Evolutionary conservation across 805 yeast genomes (phyloP), one percentile per base, ranked within the genome.

Genomic region (Myxozyma melibiosi): DNA sequence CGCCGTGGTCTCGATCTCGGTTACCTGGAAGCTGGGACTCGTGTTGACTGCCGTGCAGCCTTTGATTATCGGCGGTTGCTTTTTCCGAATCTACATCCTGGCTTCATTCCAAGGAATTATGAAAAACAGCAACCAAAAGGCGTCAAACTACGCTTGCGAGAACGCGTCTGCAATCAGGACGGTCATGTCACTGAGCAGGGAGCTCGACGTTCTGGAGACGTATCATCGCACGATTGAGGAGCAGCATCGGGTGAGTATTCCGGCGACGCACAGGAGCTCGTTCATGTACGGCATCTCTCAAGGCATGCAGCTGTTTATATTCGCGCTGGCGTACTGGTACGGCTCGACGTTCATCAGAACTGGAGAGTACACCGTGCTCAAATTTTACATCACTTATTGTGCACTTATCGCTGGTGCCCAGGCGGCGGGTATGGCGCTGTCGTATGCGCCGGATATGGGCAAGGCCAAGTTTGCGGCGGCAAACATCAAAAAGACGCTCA

Each of bases 401-500:
- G 66, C 73, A 22, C 66, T 75, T 37, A 68, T 73, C 11, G 67
- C 75, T 28, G 78, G 78, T 33, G 74, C 78, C 1, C 77, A 75
- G 54, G 66, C 74, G 4, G 78, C 78, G 7, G 78, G 78, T 16
- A 53, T 66, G 38, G 54, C 73, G 6, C 75, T 75, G 61, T 71
- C 76, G 16, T 74, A 70, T 51, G 74, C 77, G 5, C 78, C 78
- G 2, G 77, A 75, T 44, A 71, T 75, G 71, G 75, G 78, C 37
- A 75, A 76, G 57, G 78, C 78, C 30, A 68, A 65, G 34, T 66
- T 66, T 16, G 76, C 76, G 4, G 71, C 76, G 1, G 61, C 57
- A 16, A 72, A 68, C 49, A 65, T 75, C 20, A 62, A 66, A 47
- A 64, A 69, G 30, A 40, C 75, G 43, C 58, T 75, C 35, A 67